Evolutionary conservation across 2,329 filamentous ascomycete genomes (phyloP).

Genomic region (Ilyonectria sp.): DNA sequence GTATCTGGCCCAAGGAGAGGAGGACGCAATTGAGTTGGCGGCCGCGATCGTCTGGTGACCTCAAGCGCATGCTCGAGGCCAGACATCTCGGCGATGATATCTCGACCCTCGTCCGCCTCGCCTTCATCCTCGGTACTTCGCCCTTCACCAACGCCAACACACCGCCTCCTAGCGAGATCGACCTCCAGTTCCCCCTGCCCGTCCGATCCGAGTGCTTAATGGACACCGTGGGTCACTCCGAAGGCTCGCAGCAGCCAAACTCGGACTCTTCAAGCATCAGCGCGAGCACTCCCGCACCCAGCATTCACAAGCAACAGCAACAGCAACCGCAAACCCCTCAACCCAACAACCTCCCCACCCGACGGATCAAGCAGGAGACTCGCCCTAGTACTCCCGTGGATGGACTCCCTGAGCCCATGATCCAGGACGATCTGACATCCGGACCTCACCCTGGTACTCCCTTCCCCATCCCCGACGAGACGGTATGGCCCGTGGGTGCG

Average conservation of each 20-base stretch:
- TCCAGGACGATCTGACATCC: constrained; percentile 52
- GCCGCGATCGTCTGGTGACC: constrained; percentile 58
- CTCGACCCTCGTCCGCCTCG: constrained; percentile 59
- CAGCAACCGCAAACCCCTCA: constrained; percentile 51
- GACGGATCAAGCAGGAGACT: constrained; percentile 55
- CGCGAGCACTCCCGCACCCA: constrained; percentile 46
- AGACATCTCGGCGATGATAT: constrained; percentile 60
- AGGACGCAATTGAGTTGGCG: constrained; percentile 59
- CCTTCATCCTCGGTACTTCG: constrained; percentile 60
- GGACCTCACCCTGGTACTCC: constrained; percentile 60
- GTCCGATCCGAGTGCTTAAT: constrained; percentile 55
- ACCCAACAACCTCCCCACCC: constrained; percentile 49
- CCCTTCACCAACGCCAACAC: constrained; percentile 55
- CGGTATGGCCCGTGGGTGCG: constrained; percentile 55
- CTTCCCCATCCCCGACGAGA: constrained; percentile 57
- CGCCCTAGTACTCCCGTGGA: constrained; percentile 54
- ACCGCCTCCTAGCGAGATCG: constrained; percentile 57
- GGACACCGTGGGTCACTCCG: constrained; percentile 51
- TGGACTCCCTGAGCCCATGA: constrained; percentile 49
- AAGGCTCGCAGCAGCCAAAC: constrained; percentile 45
- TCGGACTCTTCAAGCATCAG: constrained; percentile 42
- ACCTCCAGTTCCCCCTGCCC: constrained; percentile 57
- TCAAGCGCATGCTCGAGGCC: constrained; percentile 62
- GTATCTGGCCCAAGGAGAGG: constrained; percentile 62
- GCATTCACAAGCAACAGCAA: constrained; percentile 50